These are phyloP conservation scores for Pleurotus citrinopileatus DNA, from an alignment of 768 basidiomycete genomes.

Conservation along the genomic window DNA sequence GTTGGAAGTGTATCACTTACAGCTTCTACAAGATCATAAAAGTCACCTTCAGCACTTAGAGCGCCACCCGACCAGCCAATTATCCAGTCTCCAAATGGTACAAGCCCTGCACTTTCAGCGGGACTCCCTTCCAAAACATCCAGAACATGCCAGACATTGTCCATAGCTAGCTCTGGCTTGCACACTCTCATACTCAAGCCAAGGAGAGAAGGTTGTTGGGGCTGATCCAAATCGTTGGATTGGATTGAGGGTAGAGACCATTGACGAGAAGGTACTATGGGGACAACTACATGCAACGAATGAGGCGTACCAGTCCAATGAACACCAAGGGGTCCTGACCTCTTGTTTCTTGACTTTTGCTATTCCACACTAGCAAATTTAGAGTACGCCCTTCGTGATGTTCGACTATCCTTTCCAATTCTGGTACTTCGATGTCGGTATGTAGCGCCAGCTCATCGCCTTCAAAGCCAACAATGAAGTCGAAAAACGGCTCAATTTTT, in stretches of 20 bases:
- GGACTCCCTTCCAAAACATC: constrained; percentile 96
- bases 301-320: too few species aligned
- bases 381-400: constrained; percentile 69
- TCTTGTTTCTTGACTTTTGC: constrained; percentile 70
- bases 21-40: constrained; percentile 93
- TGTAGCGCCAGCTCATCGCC: constrained; percentile 55
- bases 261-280: constrained; percentile 77
- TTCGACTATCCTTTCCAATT: constrained; percentile 81
- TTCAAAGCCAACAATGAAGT: constrained; percentile 92
- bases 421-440: constrained; percentile 60
- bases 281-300: constrained; percentile 72
- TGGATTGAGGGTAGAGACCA: constrained; percentile 61
- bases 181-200: constrained; percentile 94
- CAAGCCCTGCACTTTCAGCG: constrained; percentile 93
- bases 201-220: constrained; percentile 80
- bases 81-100: constrained; percentile 76
- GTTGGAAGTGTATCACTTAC: constrained; percentile 40
- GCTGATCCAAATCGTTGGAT: constrained; percentile 34
- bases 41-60: constrained; percentile 88
- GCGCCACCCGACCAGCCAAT: constrained; percentile 95
- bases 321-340: constrained; percentile 37
- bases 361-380: constrained; percentile 80
- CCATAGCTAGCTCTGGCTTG: constrained; percentile 81
- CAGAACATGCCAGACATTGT: constrained; percentile 97
- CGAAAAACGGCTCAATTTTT: constrained; percentile 89